Evolutionary conservation across 228 moss, liverwort and hornwort genomes (phyloP).

Genomic region (Sphagnum magellanicum): DNA sequence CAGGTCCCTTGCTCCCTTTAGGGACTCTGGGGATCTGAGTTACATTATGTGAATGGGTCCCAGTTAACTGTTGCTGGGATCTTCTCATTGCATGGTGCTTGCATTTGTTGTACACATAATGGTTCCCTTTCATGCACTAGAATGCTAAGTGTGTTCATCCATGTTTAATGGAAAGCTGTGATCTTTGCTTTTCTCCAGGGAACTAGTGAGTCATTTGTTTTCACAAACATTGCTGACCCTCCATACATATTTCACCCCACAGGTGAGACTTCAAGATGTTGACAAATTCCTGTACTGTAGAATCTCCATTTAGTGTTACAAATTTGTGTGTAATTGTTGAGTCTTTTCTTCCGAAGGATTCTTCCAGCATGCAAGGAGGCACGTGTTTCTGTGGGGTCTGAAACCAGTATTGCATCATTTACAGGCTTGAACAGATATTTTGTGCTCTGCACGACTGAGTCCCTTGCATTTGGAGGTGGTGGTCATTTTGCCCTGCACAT

Average conservation of each 20-base stretch:
- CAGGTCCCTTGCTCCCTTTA: too few species aligned
- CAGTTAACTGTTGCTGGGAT: too few species aligned
- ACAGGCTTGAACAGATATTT: conserved; percentile 77
- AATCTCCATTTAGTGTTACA: too few species aligned
- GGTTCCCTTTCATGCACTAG: neutral
- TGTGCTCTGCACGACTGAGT: conserved; percentile 65
- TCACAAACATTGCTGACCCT: conserved; percentile 59
- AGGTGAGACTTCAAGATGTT: conserved; percentile 9
- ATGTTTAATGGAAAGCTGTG: neutral
- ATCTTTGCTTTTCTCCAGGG: conserved; percentile 26
- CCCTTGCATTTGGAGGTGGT: conserved; percentile 86
- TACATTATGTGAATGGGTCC: too few species aligned
- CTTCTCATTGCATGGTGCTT: too few species aligned
- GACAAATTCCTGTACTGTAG: too few species aligned
- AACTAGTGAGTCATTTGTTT: conserved; percentile 84
- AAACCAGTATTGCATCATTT: neutral
- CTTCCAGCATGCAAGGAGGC: too few species aligned
- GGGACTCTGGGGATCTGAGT: too few species aligned
- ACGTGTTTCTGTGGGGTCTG: too few species aligned
- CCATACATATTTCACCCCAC: conserved; percentile 63
- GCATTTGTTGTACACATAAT: neutral
- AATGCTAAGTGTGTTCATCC: neutral
- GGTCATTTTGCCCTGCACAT: conserved; percentile 81
- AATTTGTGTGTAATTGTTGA: too few species aligned
- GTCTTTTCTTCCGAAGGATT: too few species aligned